Evolutionary conservation across 2,329 filamentous ascomycete species (phyloP).

Genomic region (Escovopsis sp.): DNA sequence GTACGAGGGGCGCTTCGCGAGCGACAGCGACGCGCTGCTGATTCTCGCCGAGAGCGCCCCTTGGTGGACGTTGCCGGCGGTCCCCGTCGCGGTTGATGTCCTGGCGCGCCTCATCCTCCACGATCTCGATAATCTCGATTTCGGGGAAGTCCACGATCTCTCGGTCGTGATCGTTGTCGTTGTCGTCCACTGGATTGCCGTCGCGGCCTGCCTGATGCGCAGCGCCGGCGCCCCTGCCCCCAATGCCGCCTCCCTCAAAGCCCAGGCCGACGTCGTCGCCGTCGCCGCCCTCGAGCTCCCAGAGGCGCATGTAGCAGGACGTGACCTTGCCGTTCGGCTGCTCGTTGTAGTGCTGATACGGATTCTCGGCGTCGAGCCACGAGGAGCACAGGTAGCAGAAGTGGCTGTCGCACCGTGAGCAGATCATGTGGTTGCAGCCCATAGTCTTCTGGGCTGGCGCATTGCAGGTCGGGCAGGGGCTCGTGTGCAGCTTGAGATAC

Average conservation of each 20-base stretch:
- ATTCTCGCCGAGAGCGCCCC: slow-evolving; percentile 11
- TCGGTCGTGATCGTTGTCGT: neutral
- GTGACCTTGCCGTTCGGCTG: slow-evolving; percentile 34
- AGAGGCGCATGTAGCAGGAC: slow-evolving; percentile 69
- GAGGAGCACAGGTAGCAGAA: slow-evolving; percentile 89
- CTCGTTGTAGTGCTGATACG: slow-evolving; percentile 79
- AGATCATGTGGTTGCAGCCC: slow-evolving; percentile 96
- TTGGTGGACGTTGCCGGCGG: slow-evolving; percentile 19
- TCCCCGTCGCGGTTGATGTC: slow-evolving; percentile 5
- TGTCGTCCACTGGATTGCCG: neutral
- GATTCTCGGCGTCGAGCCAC: slow-evolving; percentile 71
- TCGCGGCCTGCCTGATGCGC: slow-evolving; percentile 1
- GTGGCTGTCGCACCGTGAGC: slow-evolving; percentile 75
- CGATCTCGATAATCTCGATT: slow-evolving; percentile 8
- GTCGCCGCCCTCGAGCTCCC: slow-evolving; percentile 79
- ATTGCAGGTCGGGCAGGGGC: slow-evolving; percentile 75
- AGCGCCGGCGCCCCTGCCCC: slow-evolving; percentile 2
- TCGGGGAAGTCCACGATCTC: neutral
- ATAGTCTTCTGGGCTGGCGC: slow-evolving; percentile 78
- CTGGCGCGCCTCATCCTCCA: slow-evolving; percentile 4
- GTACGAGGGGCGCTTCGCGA: slow-evolving; percentile 40
- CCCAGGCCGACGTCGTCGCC: slow-evolving; percentile 34
- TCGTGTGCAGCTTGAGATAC: slow-evolving; percentile 68
- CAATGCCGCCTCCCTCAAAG: slow-evolving; percentile 23
- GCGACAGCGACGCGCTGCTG: slow-evolving; percentile 28